Conservation (phyloP, 176 grass and related monocot genomes). For the sorghum (Sorghum bicolor) region Sorghum_bicolor_NCBIv3 NC_012876.2:56787501-56788000, state of each 20-base stretch:
- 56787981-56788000: neutral
- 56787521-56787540: neutral
- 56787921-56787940: neutral
- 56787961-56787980: neutral
- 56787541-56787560: neutral
- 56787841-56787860: neutral
- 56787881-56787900: neutral
- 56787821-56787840: neutral
- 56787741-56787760: too few species aligned
- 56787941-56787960: constrained; percentile 14
- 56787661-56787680: too few species aligned
- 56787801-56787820: neutral
- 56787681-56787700: too few species aligned
- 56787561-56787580: neutral
- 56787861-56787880: neutral
- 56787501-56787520: neutral
- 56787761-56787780: too few species aligned
- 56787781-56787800: neutral
- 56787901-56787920: neutral
- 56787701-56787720: too few species aligned
- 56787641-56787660: neutral
- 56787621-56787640: neutral
- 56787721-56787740: too few species aligned
- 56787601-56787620: neutral
- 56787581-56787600: neutral